phyloP scores from a whole-genome alignment of 371 early-diverging fungal species.

The Syncephalastrum monosporum region DNA sequence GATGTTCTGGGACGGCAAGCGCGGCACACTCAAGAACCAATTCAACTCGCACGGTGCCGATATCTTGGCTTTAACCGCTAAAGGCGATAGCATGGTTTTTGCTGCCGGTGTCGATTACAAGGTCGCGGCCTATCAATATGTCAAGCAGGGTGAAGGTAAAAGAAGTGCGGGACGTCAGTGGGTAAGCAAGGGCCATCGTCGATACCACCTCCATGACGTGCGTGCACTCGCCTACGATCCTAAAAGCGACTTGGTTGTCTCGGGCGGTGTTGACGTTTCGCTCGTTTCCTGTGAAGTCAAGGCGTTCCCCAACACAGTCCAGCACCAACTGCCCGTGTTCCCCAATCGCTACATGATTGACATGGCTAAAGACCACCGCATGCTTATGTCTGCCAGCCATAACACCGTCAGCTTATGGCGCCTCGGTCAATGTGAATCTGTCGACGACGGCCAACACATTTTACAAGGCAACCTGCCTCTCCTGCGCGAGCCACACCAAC shows the following conservation, averaged over 20 bases:
- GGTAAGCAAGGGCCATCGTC: conserved; percentile 75
- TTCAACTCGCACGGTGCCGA: conserved; percentile 83
- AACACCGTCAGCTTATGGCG: conserved; percentile 77
- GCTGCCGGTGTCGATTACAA: conserved; percentile 92
- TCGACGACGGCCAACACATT: background rate
- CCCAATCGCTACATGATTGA: conserved; percentile 76
- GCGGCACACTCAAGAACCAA: conserved; percentile 67
- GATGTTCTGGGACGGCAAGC: conserved; percentile 80
- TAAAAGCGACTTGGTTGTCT: conserved; percentile 61
- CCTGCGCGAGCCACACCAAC: conserved; percentile 62
- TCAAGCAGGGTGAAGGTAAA: conserved; percentile 26
- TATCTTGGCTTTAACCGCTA: conserved; percentile 79
- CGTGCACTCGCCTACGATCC: conserved; percentile 78
- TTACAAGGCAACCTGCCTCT: conserved; percentile 27
- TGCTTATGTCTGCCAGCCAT: conserved; percentile 59
- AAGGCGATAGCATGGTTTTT: conserved; percentile 64
- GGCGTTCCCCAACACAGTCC: conserved; percentile 67
- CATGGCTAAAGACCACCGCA: conserved; percentile 57
- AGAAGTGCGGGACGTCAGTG: conserved; percentile 44
- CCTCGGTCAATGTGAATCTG: conserved; percentile 57
- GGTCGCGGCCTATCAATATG: conserved; percentile 66
- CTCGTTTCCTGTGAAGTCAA: conserved; percentile 66
- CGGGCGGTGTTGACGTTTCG: conserved; percentile 83
- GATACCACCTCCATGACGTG: conserved; percentile 93
- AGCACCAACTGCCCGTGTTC: conserved; percentile 73